Conservation (phyloP, 768 basidiomycete species). For the Mycena vitilis region DNA sequence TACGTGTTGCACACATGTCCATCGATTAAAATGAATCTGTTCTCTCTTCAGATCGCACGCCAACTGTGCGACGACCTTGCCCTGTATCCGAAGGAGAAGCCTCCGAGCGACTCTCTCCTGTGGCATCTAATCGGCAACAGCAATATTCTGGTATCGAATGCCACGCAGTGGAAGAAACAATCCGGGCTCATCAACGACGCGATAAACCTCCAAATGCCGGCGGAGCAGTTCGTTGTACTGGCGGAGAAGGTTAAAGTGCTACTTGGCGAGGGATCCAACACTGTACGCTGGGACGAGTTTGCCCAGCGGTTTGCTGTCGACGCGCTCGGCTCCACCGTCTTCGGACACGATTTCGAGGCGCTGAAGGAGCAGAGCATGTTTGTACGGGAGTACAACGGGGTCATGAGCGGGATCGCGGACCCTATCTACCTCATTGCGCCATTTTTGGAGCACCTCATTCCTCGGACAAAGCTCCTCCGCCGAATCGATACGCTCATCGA, state of each 20-base stretch:
- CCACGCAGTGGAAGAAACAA: constrained; percentile 52
- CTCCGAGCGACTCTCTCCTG: constrained; percentile 47
- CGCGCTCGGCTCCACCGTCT: constrained; percentile 49
- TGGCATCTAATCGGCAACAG: constrained; percentile 49
- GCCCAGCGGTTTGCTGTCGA: constrained; percentile 49
- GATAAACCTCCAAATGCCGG: constrained; percentile 47
- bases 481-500: constrained; percentile 46
- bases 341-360: constrained; percentile 53
- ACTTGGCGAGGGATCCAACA: constrained; percentile 43
- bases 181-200: constrained; percentile 49
- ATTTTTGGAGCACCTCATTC: constrained; percentile 44
- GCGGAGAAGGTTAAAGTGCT: constrained; percentile 45
- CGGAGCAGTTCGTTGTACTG: constrained; percentile 47
- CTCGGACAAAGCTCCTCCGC: constrained; percentile 44
- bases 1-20: constrained; percentile 24
- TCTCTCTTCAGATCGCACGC: constrained; percentile 39
- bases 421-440: constrained; percentile 49
- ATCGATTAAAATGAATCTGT: background rate
- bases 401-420: constrained; percentile 50
- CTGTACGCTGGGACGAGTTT: constrained; percentile 31
- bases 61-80: constrained; percentile 40
- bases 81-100: constrained; percentile 44
- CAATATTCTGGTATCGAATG: constrained; percentile 53
- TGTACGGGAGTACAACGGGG: constrained; percentile 49
- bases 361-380: constrained; percentile 47